phyloP scores from a whole-genome alignment of 805 yeast genomes.

The Metschnikowia reukaufii region DNA sequence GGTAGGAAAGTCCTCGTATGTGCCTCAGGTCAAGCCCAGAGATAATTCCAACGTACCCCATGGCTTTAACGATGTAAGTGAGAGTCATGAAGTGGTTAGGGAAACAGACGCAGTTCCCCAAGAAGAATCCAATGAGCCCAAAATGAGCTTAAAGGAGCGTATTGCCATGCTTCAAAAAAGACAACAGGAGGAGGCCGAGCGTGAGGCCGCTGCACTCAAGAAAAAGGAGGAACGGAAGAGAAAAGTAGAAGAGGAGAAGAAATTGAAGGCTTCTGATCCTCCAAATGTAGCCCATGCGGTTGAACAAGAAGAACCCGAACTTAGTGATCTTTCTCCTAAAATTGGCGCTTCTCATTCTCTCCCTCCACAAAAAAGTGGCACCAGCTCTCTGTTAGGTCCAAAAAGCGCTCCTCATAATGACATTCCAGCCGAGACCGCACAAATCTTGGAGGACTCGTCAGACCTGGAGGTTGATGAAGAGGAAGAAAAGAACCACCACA shows the following conservation, averaged over 20 bases:
- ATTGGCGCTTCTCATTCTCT: background rate
- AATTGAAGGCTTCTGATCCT: constrained; percentile 2
- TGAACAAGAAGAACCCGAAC: constrained; percentile 1
- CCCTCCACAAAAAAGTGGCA: background rate
- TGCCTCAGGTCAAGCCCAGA: constrained; percentile 47
- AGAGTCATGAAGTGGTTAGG: constrained; percentile 17
- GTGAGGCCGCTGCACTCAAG: constrained; percentile 59
- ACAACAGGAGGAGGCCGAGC: constrained; percentile 76
- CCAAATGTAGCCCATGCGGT: constrained; percentile 6
- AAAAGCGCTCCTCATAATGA: background rate
- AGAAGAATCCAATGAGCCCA: constrained; percentile 58
- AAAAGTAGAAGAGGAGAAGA: constrained; percentile 22
- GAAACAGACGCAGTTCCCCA: constrained; percentile 11
- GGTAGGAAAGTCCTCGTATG: constrained; percentile 59
- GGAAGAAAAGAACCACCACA: background rate
- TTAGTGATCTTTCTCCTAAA: background rate
- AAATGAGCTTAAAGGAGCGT: constrained; percentile 81
- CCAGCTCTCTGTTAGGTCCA: background rate
- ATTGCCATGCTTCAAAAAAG: constrained; percentile 79
- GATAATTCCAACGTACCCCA: constrained; percentile 37
- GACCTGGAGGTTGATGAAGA: background rate
- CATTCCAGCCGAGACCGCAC: no score
- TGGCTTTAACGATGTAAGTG: constrained; percentile 27
- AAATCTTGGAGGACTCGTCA: no score
- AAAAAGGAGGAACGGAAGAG: constrained; percentile 52